Evolutionary conservation across 1,284 basidiomycete genomes (phyloP).

Genomic region (Marasmius tenuissimus): DNA sequence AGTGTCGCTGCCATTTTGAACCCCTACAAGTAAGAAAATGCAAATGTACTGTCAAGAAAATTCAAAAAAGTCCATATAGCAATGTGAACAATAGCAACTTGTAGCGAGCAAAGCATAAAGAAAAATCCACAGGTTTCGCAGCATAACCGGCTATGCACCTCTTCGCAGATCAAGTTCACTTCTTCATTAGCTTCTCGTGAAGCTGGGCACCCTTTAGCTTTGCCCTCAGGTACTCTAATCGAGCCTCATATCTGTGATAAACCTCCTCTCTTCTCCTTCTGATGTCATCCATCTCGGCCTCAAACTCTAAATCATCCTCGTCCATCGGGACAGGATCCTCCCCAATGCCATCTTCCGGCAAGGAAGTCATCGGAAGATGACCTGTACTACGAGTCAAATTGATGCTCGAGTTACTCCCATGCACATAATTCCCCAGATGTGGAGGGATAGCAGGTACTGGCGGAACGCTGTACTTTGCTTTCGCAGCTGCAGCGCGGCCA

Average conservation of each 20-base stretch:
- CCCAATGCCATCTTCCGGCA: constrained; percentile 47
- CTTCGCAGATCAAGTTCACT: constrained; percentile 22
- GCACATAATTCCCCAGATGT: constrained; percentile 27
- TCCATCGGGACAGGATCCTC: constrained; percentile 29
- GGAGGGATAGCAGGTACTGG: constrained; percentile 36
- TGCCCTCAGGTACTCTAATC: constrained; percentile 68
- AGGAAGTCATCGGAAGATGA: constrained; percentile 49
- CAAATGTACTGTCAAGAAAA: no score
- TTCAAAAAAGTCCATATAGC: neutral
- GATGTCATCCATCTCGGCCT: constrained; percentile 62
- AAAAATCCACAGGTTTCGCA: neutral
- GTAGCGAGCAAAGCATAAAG: neutral
- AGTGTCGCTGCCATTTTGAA: no score
- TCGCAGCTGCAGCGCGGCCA: constrained; percentile 15
- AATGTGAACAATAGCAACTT: neutral
- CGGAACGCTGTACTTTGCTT: constrained; percentile 16
- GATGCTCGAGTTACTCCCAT: constrained; percentile 35
- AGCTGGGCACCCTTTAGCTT: constrained; percentile 73
- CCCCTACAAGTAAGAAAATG: no score
- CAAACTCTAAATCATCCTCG: constrained; percentile 38
- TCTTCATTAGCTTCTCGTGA: constrained; percentile 66
- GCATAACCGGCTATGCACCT: neutral
- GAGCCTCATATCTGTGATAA: constrained; percentile 59
- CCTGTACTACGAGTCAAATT: constrained; percentile 44
- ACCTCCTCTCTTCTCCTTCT: constrained; percentile 62